Conservation (phyloP, 2,329 filamentous ascomycete genomes). For the Periconia macrospinosa region DNA sequence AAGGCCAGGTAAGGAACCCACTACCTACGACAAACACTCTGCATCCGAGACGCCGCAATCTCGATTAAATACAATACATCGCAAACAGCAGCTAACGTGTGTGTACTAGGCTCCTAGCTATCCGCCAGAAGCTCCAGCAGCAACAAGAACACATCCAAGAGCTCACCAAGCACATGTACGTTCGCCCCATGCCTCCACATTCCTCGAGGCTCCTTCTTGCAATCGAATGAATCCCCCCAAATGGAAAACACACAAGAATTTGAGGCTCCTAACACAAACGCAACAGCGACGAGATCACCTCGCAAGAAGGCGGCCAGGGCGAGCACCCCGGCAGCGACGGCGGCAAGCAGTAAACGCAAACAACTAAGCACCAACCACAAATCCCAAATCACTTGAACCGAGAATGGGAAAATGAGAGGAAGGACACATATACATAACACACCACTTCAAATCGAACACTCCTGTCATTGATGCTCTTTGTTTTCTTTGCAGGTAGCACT, state of each 20-base stretch:
- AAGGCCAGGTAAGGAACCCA: conserved; percentile 67
- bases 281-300: conserved; percentile 74
- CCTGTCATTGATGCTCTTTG: too few species aligned
- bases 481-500: too few species aligned
- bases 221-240: too few species aligned
- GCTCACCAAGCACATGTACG: conserved; percentile 84
- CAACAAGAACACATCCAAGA: conserved; percentile 84
- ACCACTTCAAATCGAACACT: too few species aligned
- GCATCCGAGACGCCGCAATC: not conserved
- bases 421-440: too few species aligned
- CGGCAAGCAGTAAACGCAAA: not conserved
- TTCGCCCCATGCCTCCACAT: conserved; percentile 19
- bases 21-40: not conserved
- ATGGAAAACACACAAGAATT: conserved; percentile 1
- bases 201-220: not conserved
- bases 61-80: too few species aligned
- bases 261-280: conserved; percentile 17
- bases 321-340: conserved; percentile 46
- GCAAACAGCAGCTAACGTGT: conserved; percentile 3
- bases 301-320: conserved; percentile 70
- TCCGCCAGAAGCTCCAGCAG: conserved; percentile 69
- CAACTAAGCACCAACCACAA: not conserved
- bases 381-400: too few species aligned
- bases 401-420: too few species aligned
- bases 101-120: conserved; percentile 64